Evolutionary conservation across 345 rosid genomes (phyloP).

Genomic region (Kernera saxatilis): DNA sequence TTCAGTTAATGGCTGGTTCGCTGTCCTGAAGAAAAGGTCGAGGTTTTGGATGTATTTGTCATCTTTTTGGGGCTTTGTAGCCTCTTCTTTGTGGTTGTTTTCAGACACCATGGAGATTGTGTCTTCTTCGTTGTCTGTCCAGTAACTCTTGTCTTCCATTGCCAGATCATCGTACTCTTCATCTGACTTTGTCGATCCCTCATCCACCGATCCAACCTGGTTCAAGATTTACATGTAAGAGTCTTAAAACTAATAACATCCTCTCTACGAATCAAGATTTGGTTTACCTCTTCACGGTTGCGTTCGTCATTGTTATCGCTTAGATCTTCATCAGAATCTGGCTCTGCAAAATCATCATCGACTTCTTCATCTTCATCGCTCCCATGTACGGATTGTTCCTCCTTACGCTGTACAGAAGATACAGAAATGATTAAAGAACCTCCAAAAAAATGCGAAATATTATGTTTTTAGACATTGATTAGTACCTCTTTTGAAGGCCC

Average conservation of each 20-base stretch:
- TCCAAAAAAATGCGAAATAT: neutral
- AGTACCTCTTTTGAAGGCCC: constrained; percentile 84
- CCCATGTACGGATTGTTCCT: constrained; percentile 82
- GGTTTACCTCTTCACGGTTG: constrained; percentile 69
- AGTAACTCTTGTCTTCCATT: constrained; percentile 70
- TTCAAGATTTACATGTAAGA: neutral
- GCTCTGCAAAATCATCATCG: constrained; percentile 57
- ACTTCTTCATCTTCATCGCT: constrained; percentile 84
- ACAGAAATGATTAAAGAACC: neutral
- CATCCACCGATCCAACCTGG: constrained; percentile 93
- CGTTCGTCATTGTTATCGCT: constrained; percentile 45
- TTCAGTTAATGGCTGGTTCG: constrained; percentile 39
- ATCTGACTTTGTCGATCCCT: constrained; percentile 85
- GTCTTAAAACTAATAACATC: neutral
- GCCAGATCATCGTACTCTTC: constrained; percentile 97
- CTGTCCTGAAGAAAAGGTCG: constrained; percentile 44
- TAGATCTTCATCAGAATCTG: constrained; percentile 82
- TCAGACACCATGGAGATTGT: constrained; percentile 20
- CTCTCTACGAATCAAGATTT: neutral
- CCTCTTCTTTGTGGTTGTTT: constrained; percentile 13
- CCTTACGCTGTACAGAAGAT: constrained; percentile 55
- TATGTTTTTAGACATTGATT: neutral
- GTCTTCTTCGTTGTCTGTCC: constrained; percentile 52
- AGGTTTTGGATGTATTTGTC: constrained; percentile 57
- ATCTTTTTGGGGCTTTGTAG: constrained; percentile 15